These are phyloP conservation scores for Poa annua DNA, from an alignment of 176 grass and related monocot species.

Conservation along the genomic window DNA sequence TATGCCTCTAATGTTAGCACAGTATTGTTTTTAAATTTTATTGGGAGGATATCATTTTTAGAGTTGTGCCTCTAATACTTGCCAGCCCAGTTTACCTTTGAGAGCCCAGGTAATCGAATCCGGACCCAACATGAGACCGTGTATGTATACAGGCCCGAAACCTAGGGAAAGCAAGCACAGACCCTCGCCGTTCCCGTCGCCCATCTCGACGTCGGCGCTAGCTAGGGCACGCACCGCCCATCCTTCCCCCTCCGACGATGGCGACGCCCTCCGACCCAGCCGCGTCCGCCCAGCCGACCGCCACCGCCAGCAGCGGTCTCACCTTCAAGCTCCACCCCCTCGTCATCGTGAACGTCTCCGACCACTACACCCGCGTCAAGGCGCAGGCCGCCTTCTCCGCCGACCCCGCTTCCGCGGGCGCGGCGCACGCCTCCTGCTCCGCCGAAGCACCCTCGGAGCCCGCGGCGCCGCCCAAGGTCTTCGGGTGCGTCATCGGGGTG, in stretches of 20 bases:
- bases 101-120: not conserved
- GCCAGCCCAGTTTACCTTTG: too few relatives aligned
- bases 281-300: not conserved
- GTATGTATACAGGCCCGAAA: slow-evolving; percentile 28
- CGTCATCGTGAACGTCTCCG: slow-evolving; percentile 97
- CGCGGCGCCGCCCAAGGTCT: slow-evolving; percentile 57
- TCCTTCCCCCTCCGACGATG: slow-evolving; percentile 43
- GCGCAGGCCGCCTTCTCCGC: slow-evolving; percentile 64
- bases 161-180: slow-evolving; percentile 18
- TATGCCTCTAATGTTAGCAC: too few relatives aligned
- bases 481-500: slow-evolving; percentile 95
- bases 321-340: slow-evolving; percentile 99
- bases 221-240: slow-evolving; percentile 43
- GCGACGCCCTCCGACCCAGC: slow-evolving; percentile 45
- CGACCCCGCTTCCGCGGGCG: slow-evolving; percentile 40
- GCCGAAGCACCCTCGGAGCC: slow-evolving; percentile 34
- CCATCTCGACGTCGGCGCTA: slow-evolving; percentile 25
- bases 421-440: slow-evolving; percentile 66
- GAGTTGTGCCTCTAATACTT: too few relatives aligned
- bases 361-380: slow-evolving; percentile 97
- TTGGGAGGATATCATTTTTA: too few relatives aligned
- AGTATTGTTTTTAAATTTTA: too few relatives aligned
- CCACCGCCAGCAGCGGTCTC: slow-evolving; percentile 79
- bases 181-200: slow-evolving; percentile 1
- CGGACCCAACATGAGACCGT: not conserved